A percentile compares a stretch with the other conserved stretches of the same genome.
Conservation (phyloP, 371 early-diverging fungal genomes). For the Apophysomyces variabilis region DNA sequence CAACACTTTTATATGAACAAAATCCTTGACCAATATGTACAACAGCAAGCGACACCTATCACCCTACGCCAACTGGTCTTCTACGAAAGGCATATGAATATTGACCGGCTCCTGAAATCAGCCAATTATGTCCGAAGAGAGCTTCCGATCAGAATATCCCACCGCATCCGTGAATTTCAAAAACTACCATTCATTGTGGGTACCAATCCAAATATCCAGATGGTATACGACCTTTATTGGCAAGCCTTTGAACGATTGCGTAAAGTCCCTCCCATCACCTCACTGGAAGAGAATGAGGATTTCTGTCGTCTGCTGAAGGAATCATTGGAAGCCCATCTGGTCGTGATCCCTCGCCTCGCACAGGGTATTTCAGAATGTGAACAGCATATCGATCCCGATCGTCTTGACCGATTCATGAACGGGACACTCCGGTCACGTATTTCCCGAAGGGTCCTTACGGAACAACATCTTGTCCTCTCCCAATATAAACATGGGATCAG, state of each 20-base stretch:
- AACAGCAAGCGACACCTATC: conserved; percentile 71
- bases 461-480: conserved; percentile 80
- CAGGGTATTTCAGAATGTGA: conserved; percentile 78
- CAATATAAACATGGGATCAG: conserved; percentile 30
- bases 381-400: conserved; percentile 58
- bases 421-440: conserved; percentile 79
- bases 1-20: conserved; percentile 80
- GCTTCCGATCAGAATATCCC: conserved; percentile 85
- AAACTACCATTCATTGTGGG: conserved; percentile 84
- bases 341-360: conserved; percentile 82
- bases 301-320: conserved; percentile 70
- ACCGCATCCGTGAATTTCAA: conserved; percentile 83
- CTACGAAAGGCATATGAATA: conserved; percentile 79
- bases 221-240: conserved; percentile 82
- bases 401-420: conserved; percentile 79
- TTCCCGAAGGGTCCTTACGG: conserved; percentile 82
- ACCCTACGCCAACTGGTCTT: conserved; percentile 84
- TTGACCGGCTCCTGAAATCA: conserved; percentile 71
- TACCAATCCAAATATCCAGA: conserved; percentile 78
- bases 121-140: conserved; percentile 87
- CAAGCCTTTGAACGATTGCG: conserved; percentile 80
- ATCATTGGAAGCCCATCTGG: conserved; percentile 70
- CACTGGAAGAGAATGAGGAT: conserved; percentile 69
- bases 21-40: conserved; percentile 73
- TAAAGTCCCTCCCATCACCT: conserved; percentile 60